Conservation (phyloP, 768 basidiomycete species). For the Jaapia argillacea region DNA sequence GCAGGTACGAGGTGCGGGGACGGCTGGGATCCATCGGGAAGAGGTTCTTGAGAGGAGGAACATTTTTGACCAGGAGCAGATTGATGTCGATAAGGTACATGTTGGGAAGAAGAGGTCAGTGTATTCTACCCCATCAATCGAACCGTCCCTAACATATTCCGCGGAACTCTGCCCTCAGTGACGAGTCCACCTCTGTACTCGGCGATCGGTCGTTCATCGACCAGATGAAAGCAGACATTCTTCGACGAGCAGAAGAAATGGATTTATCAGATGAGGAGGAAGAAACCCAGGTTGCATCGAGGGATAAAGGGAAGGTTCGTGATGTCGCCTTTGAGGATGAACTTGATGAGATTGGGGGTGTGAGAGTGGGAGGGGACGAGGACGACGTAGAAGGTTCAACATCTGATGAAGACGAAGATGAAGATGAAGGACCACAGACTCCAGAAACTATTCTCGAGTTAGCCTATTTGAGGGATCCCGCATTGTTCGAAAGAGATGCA, state of each 20-base stretch:
- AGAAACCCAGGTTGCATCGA: slow-evolving; percentile 23
- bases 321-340: slow-evolving; percentile 45
- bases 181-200: slow-evolving; percentile 32
- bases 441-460: slow-evolving; percentile 63
- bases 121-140: not conserved
- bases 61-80: slow-evolving; percentile 60
- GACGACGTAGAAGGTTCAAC: slow-evolving; percentile 24
- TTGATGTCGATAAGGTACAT: slow-evolving; percentile 52
- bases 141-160: too few species aligned
- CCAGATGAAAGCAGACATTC: slow-evolving; percentile 75
- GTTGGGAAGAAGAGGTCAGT: slow-evolving; percentile 59
- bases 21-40: slow-evolving; percentile 8
- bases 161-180: slow-evolving; percentile 29
- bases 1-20: slow-evolving; percentile 10
- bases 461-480: slow-evolving; percentile 67
- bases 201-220: slow-evolving; percentile 54
- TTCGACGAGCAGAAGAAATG: slow-evolving; percentile 57
- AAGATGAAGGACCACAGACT: slow-evolving; percentile 13
- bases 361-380: slow-evolving; percentile 25
- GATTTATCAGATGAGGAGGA: slow-evolving; percentile 50
- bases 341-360: slow-evolving; percentile 30
- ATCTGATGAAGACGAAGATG: not conserved
- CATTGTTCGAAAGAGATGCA: slow-evolving; percentile 68
- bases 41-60: slow-evolving; percentile 43
- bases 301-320: slow-evolving; percentile 17